Percentiles rank a stretch among this genome's conserved stretches.
phyloP scores from a whole-genome alignment of 345 rosid species.

The Hypericum androsaemum region DNA sequence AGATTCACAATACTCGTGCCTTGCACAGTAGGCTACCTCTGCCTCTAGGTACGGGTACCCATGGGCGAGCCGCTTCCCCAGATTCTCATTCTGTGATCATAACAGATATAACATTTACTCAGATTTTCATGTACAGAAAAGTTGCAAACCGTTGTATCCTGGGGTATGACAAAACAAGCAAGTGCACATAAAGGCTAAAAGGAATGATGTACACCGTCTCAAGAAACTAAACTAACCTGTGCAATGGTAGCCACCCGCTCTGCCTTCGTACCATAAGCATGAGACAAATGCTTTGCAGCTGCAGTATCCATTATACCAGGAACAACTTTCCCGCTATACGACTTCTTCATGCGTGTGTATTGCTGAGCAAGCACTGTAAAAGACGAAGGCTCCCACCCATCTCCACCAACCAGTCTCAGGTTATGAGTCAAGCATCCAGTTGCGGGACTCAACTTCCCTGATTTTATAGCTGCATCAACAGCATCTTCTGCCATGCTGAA shows the following conservation, averaged over 20 bases:
- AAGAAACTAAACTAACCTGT: constrained; percentile 49
- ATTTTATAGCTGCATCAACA: constrained; percentile 73
- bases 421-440: constrained; percentile 55
- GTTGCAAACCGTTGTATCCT: too few species aligned
- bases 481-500: constrained; percentile 99
- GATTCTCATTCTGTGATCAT: constrained; percentile 52
- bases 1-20: constrained; percentile 83
- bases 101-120: not conserved
- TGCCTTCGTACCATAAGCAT: constrained; percentile 80
- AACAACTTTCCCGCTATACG: constrained; percentile 62
- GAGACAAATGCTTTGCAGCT: constrained; percentile 83
- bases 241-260: constrained; percentile 82
- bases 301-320: constrained; percentile 88
- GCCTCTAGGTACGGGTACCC: constrained; percentile 69
- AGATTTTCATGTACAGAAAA: too few species aligned
- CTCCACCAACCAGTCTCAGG: constrained; percentile 64
- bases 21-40: constrained; percentile 80
- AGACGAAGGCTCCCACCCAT: constrained; percentile 84
- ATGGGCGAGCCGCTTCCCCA: constrained; percentile 89
- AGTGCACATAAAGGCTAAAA: too few species aligned
- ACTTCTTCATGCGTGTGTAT: constrained; percentile 75
- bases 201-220: not conserved
- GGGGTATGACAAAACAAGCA: too few species aligned
- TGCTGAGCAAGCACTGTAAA: constrained; percentile 87
- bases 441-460: constrained; percentile 64